Evolutionary conservation across 192 early-diverging fungal species (phyloP).

Genomic region (Backusella tarrabulga): DNA sequence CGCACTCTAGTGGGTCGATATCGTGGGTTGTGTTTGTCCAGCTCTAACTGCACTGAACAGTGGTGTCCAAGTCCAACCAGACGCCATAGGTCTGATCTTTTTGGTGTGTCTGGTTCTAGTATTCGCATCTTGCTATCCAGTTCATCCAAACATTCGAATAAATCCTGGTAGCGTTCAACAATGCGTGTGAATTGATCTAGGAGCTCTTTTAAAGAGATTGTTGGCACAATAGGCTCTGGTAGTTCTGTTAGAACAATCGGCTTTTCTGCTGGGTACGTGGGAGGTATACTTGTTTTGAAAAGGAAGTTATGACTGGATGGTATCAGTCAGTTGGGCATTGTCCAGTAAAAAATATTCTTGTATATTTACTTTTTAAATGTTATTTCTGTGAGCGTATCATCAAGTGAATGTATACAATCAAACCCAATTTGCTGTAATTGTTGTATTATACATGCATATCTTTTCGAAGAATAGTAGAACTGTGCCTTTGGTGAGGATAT

Average conservation of each 20-base stretch:
- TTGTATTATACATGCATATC: background rate
- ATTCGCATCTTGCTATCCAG: conserved; percentile 13
- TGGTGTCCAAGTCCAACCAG: conserved; percentile 17
- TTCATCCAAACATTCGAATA: conserved; percentile 23
- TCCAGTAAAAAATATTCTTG: too few species aligned
- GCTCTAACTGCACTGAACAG: conserved; percentile 18
- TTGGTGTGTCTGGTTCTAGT: conserved; percentile 15
- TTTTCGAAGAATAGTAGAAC: background rate
- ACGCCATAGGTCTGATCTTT: conserved; percentile 7
- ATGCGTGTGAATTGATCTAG: background rate
- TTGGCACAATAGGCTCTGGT: background rate
- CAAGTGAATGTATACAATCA: conserved; percentile 1
- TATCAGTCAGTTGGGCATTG: background rate
- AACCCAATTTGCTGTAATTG: conserved; percentile 6
- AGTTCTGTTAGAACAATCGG: background rate
- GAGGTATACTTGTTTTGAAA: background rate
- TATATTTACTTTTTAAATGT: background rate
- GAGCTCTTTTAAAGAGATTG: background rate
- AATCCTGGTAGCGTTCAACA: background rate
- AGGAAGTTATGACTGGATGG: background rate
- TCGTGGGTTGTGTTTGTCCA: background rate
- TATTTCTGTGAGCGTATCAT: conserved; percentile 12
- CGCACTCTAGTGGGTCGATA: background rate
- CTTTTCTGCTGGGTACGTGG: background rate
- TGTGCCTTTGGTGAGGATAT: background rate